These are phyloP conservation scores for Macrolepiota fuliginosa DNA, from an alignment of 768 basidiomycete genomes.

Conservation along the genomic window DNA sequence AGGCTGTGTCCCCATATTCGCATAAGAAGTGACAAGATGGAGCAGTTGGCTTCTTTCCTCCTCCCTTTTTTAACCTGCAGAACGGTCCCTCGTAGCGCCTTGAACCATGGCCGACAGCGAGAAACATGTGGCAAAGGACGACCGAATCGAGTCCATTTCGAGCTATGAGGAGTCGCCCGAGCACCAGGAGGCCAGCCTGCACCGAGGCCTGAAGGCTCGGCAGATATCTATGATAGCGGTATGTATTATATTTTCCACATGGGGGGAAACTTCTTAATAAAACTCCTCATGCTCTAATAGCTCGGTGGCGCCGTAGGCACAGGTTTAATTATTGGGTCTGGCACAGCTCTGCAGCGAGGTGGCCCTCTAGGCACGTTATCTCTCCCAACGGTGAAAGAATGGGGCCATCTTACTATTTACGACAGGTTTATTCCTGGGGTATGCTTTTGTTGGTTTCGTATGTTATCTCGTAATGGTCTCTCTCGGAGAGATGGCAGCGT, in stretches of 20 bases:
- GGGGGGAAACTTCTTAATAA: too few relatives aligned
- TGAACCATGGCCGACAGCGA: slow-evolving; percentile 24
- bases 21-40: neutral
- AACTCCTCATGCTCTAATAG: slow-evolving; percentile 18
- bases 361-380: slow-evolving; percentile 47
- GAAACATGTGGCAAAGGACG: slow-evolving; percentile 21
- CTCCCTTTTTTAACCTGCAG: neutral
- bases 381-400: neutral
- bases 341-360: slow-evolving; percentile 54
- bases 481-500: slow-evolving; percentile 50
- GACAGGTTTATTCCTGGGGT: slow-evolving; percentile 33
- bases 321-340: slow-evolving; percentile 56
- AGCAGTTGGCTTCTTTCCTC: neutral
- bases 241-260: slow-evolving; percentile 10
- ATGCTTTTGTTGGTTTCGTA: slow-evolving; percentile 50
- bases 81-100: neutral
- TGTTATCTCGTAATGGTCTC: slow-evolving; percentile 61
- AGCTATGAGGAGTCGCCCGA: slow-evolving; percentile 19
- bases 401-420: neutral
- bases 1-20: neutral
- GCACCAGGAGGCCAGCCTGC: slow-evolving; percentile 37
- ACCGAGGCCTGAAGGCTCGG: slow-evolving; percentile 48
- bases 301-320: slow-evolving; percentile 53
- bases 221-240: slow-evolving; percentile 59
- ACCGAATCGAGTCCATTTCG: slow-evolving; percentile 16